Percentiles rank a stretch among this genome's conserved stretches.
Evolutionary conservation across 2,329 filamentous ascomycete species (phyloP).

Genomic region (Aureobasidium mangrovei): DNA sequence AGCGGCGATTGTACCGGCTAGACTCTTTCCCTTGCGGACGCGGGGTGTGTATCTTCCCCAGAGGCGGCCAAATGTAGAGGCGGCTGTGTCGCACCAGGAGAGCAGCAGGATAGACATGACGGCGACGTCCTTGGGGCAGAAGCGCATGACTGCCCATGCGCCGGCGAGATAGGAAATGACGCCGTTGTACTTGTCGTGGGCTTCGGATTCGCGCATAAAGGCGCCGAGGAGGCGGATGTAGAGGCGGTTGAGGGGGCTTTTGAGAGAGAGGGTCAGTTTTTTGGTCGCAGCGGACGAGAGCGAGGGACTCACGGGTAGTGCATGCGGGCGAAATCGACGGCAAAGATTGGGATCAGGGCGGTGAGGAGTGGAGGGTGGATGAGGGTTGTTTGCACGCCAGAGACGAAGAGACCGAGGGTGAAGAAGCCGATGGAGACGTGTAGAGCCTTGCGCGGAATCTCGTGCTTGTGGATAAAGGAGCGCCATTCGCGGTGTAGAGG

Average conservation of each 20-base stretch:
- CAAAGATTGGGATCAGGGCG: slow-evolving; percentile 73
- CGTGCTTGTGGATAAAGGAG: slow-evolving; percentile 81
- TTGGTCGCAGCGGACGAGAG: too few relatives aligned
- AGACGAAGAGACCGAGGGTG: slow-evolving; percentile 75
- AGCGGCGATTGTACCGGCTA: slow-evolving; percentile 80
- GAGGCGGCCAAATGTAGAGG: slow-evolving; percentile 83
- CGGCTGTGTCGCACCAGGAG: slow-evolving; percentile 96
- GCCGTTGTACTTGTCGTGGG: slow-evolving; percentile 77
- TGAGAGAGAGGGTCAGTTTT: neutral
- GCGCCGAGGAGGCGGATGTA: slow-evolving; percentile 81
- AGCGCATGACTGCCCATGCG: slow-evolving; percentile 74
- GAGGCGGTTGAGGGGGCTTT: slow-evolving; percentile 62
- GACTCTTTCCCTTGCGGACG: slow-evolving; percentile 77
- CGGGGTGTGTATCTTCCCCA: slow-evolving; percentile 85
- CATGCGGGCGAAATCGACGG: slow-evolving; percentile 75
- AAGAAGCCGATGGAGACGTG: slow-evolving; percentile 97
- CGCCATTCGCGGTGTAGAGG: slow-evolving; percentile 91
- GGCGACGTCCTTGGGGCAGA: slow-evolving; percentile 87
- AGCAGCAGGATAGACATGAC: slow-evolving; percentile 83
- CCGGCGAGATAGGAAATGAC: slow-evolving; percentile 95
- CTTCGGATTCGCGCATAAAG: slow-evolving; percentile 95
- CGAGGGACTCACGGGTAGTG: slow-evolving; percentile 46
- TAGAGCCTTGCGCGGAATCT: slow-evolving; percentile 85
- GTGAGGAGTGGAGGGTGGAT: slow-evolving; percentile 80
- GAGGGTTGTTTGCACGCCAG: slow-evolving; percentile 63